A percentile compares a stretch with the other conserved stretches of the same genome.
Conservation (phyloP, 108 stramenopile species). For the Parmales sp. region DNA sequence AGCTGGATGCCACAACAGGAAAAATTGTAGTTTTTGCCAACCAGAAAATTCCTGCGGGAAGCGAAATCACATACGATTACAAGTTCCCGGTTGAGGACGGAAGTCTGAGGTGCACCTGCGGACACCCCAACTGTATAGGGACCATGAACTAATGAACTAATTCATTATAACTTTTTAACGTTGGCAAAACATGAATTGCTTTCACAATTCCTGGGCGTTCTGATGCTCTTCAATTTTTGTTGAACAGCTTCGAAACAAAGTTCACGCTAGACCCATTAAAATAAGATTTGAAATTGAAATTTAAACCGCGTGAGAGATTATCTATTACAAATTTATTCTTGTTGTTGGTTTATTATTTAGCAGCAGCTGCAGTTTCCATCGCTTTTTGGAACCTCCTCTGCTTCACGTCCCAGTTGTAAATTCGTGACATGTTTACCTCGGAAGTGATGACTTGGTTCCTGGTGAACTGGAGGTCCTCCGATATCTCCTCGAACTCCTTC, state of each 20-base stretch:
- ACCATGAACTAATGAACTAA: slow-evolving; percentile 41
- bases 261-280: no score
- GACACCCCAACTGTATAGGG: slow-evolving; percentile 63
- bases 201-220: no score
- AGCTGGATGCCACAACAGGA: slow-evolving; percentile 48
- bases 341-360: no score
- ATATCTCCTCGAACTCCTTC: slow-evolving; percentile 21
- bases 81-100: slow-evolving; percentile 83
- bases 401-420: slow-evolving; percentile 93
- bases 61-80: slow-evolving; percentile 95
- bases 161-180: background rate
- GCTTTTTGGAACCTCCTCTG: background rate
- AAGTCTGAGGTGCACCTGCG: slow-evolving; percentile 52
- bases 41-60: slow-evolving; percentile 69
- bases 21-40: slow-evolving; percentile 81
- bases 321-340: no score
- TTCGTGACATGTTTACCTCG: slow-evolving; percentile 91
- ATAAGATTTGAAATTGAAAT: no score
- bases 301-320: no score
- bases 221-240: no score
- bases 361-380: background rate
- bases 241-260: no score
- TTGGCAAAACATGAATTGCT: no score
- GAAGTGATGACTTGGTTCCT: slow-evolving; percentile 90
- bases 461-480: slow-evolving; percentile 81